phyloP scores from a whole-genome alignment of 306 rosid genomes.

The Leucaena leucocephala region DNA sequence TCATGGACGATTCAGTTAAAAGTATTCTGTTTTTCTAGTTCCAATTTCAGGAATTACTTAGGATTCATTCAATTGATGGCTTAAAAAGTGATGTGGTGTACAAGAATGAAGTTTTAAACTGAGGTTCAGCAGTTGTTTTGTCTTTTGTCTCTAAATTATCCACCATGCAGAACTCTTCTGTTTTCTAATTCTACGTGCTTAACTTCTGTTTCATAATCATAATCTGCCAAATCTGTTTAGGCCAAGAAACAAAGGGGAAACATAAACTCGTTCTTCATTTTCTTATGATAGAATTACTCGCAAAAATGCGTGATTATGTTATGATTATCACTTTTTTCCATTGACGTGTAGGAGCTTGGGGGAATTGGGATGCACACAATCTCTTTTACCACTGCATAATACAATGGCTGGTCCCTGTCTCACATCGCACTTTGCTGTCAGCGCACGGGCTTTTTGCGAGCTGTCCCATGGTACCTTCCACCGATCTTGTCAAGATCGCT shows the following conservation, averaged over 20 bases:
- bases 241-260: not conserved
- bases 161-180: not conserved
- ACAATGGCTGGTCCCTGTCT: constrained; percentile 45
- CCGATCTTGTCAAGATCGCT: constrained; percentile 86
- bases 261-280: not conserved
- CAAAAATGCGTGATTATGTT: not conserved
- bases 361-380: constrained; percentile 62
- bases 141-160: not conserved
- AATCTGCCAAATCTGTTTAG: not conserved
- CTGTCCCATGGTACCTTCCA: constrained; percentile 77
- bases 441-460: constrained; percentile 59
- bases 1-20: not conserved
- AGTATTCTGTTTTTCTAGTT: not conserved
- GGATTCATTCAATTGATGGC: not conserved
- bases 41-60: not conserved
- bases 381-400: constrained; percentile 51
- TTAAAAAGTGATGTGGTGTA: not conserved
- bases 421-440: constrained; percentile 58
- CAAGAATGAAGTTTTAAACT: not conserved
- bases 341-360: constrained; percentile 52
- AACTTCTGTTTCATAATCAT: not conserved
- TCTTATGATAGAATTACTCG: not conserved
- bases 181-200: not conserved
- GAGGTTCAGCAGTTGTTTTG: not conserved
- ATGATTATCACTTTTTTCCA: not conserved